Percentiles rank a stretch among this genome's conserved stretches.
Evolutionary conservation across 306 rosid genomes (phyloP).

Genomic region (Echinosophora koreensis): DNA sequence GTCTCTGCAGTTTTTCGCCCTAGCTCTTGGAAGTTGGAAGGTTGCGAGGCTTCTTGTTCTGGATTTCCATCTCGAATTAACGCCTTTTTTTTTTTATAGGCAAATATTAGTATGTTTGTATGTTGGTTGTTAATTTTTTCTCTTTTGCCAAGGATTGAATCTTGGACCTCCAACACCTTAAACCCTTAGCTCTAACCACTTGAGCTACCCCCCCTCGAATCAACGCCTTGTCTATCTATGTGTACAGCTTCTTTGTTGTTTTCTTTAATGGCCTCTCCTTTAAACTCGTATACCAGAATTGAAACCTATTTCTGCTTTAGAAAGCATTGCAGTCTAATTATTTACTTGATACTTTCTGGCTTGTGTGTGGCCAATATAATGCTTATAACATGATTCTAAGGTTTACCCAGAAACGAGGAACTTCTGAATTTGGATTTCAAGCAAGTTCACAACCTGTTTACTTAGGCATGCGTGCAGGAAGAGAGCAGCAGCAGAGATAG

Average conservation of each 20-base stretch:
- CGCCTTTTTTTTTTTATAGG: no score
- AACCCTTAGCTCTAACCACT: no score
- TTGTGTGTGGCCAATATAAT: neutral
- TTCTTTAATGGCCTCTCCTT: neutral
- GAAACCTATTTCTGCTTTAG: neutral
- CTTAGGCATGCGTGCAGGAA: neutral
- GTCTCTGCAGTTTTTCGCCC: neutral
- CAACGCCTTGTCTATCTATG: neutral
- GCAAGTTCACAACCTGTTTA: neutral
- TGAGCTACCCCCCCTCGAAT: no score
- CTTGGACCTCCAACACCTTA: no score
- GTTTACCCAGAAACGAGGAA: neutral
- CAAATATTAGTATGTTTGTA: no score
- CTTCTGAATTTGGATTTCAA: neutral
- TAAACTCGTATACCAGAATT: neutral
- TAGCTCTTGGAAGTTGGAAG: neutral
- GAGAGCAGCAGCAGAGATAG: neutral
- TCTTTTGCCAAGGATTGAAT: no score
- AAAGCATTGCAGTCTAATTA: neutral
- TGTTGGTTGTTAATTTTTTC: no score
- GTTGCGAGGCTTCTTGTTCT: neutral
- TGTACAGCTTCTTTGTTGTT: neutral
- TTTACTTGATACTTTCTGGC: neutral
- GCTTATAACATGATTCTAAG: neutral
- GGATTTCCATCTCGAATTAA: neutral